Conservation (phyloP, 345 rosid species). For the Kandelia obovata region DNA sequence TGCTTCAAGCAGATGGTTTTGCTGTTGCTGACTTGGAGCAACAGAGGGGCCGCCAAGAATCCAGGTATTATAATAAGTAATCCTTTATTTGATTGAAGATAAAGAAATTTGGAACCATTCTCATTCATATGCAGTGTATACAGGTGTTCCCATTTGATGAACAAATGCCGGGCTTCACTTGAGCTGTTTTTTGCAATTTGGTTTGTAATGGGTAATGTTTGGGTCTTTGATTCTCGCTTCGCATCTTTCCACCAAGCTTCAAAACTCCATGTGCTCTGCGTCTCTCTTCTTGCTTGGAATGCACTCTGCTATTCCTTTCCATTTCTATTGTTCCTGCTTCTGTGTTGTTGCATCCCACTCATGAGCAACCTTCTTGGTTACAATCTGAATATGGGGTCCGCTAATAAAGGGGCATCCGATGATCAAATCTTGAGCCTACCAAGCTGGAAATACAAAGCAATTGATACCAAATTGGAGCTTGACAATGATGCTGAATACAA, state of each 20-base stretch:
- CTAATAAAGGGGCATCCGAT: conserved; percentile 82
- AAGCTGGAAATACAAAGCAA: conserved; percentile 70
- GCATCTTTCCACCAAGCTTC: conserved; percentile 80
- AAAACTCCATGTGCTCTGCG: conserved; percentile 76
- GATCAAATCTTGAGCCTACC: conserved; percentile 81
- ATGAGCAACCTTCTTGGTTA: conserved; percentile 76
- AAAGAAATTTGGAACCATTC: neutral
- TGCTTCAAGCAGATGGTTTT: conserved; percentile 47
- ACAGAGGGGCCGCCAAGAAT: conserved; percentile 66
- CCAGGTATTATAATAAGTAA: conserved; percentile 49
- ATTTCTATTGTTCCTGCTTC: conserved; percentile 75
- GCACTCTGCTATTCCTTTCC: conserved; percentile 92
- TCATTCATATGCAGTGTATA: conserved; percentile 16
- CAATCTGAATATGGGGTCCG: conserved; percentile 84
- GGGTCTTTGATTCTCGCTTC: conserved; percentile 93
- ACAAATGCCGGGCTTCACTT: conserved; percentile 78
- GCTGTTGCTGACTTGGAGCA: conserved; percentile 61
- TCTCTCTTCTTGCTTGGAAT: conserved; percentile 89
- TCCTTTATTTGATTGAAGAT: neutral
- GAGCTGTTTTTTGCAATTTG: conserved; percentile 98
- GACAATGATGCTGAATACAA: conserved; percentile 28
- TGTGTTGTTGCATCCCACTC: conserved; percentile 86
- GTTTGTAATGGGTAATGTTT: conserved; percentile 98
- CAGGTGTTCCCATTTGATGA: conserved; percentile 83
- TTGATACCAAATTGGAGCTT: conserved; percentile 29